Base-by-base conservation (phyloP, 2,329 filamentous ascomycete species). In the Myotisia sp. region DNA sequence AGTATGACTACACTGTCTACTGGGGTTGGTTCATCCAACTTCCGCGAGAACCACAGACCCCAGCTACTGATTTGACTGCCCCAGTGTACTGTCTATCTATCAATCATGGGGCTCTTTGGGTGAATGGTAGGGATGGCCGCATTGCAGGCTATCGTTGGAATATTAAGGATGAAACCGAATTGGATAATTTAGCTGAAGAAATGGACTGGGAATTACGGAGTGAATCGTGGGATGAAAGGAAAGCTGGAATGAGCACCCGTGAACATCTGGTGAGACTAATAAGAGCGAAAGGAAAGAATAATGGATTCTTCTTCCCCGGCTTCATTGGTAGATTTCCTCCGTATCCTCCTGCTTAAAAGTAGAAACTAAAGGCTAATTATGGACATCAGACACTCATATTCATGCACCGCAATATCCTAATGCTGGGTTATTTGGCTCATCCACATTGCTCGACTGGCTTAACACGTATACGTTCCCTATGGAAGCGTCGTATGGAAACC, bases 341-440 rank as follows among this genome's bases (percentile, higher is more conserved):
- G 17, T 18, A 28, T n/a, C n/a, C 12, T n/a, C n/a, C n/a, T n/a
- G n/a, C n/a, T n/a, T n/a, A n/a, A n/a, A n/a, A 27, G 4, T 30
- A 12, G 6, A 28, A 28, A 7, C 14, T 30, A 18, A 19, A 10
- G n/a, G 9, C 16, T 21, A 17, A 13, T 21, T 13, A 5, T n/a
- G 29, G 14, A 17, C 17, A 5, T 19, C 42, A 87, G 87, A 98
- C 56, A 93, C 90, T 1, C 90, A 98, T 55, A 80, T 93, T 38
- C 90, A 98, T 54, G 90, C 90, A 6, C 73, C 86, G 0, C 90
- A 98, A 61, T 94, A 93, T 49, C 85, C 87, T 38, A 98, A 98
- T 51, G 74, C 75, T 1, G 90, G 90, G 39, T 78, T 98, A 43
- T 95, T 95, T 53, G 90, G 90, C 49, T 90, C 86, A 44, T 79